Conservation (phyloP, 169 alveolate species). For the Plasmodium reichenowi region DNA sequence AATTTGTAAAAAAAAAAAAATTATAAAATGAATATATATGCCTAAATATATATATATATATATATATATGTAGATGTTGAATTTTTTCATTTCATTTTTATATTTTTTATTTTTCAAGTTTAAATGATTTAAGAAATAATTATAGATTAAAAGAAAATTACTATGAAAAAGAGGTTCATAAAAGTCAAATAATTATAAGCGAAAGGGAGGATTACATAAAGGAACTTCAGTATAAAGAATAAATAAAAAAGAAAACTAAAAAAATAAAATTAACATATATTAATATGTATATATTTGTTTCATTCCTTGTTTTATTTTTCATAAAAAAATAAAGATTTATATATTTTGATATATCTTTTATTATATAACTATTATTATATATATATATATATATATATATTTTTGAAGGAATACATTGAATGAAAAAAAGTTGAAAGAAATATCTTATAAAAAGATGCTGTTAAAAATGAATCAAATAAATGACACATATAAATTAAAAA, state of each 20-base stretch:
- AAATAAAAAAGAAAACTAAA: too few relatives aligned
- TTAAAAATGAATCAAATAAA: slow-evolving; percentile 75
- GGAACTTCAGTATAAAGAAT: slow-evolving; percentile 47
- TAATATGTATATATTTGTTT: neutral
- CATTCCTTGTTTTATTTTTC: slow-evolving; percentile 1
- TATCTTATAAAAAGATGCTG: slow-evolving; percentile 66
- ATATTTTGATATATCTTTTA: neutral
- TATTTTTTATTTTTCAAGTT: slow-evolving; percentile 11
- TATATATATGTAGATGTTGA: neutral
- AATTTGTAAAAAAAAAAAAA: slow-evolving; percentile 36
- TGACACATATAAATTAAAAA: slow-evolving; percentile 66
- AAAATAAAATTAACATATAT: too few relatives aligned
- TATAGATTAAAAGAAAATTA: slow-evolving; percentile 52
- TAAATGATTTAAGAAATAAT: slow-evolving; percentile 52
- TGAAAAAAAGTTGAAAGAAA: slow-evolving; percentile 63
- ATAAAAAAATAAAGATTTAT: too few relatives aligned
- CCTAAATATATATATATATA: slow-evolving; percentile 5
- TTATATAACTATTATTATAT: neutral
- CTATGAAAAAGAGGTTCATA: slow-evolving; percentile 45
- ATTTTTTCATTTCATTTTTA: neutral
- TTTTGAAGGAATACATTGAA: slow-evolving; percentile 38
- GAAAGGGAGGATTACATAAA: slow-evolving; percentile 51
- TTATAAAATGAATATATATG: neutral
- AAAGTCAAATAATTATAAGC: slow-evolving; percentile 34
- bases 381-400: neutral